A percentile compares a stretch with the other conserved stretches of the same genome.
phyloP scores from a whole-genome alignment of 2,329 filamentous ascomycete genomes.

The Ceratocystis smalleyi region DNA sequence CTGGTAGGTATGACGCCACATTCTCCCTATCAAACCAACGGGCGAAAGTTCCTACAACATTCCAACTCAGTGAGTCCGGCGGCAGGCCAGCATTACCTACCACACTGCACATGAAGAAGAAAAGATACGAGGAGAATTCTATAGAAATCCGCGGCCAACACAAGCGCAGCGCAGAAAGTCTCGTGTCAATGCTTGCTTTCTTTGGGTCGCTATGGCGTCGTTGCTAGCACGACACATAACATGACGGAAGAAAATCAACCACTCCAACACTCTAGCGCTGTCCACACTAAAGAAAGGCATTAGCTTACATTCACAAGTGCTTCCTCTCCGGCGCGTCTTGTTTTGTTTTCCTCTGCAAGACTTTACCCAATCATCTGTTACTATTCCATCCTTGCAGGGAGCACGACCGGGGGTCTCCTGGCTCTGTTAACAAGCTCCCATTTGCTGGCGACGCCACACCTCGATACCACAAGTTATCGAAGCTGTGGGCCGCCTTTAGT shows the following conservation, averaged over 20 bases:
- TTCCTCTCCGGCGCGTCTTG: no score
- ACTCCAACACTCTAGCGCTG: background rate
- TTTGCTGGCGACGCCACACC: no score
- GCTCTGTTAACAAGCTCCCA: no score
- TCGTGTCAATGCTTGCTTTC: background rate
- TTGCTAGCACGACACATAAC: background rate
- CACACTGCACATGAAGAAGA: background rate
- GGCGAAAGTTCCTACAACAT: background rate
- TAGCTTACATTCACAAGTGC: no score
- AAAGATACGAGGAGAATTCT: background rate
- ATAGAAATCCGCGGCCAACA: background rate
- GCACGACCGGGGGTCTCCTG: no score
- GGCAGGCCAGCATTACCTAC: background rate
- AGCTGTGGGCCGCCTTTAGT: no score
- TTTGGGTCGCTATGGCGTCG: background rate
- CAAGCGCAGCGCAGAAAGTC: background rate
- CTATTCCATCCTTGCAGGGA: no score
- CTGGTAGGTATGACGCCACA: background rate
- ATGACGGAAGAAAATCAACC: background rate
- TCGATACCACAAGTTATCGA: no score
- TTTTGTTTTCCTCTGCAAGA: no score
- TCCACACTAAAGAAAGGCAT: background rate
- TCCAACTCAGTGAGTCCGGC: background rate
- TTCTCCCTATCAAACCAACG: background rate
- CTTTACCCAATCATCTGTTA: no score